Evolutionary conservation across 1,284 basidiomycete genomes (phyloP).

Genomic region (Heterobasidion irregulare): DNA sequence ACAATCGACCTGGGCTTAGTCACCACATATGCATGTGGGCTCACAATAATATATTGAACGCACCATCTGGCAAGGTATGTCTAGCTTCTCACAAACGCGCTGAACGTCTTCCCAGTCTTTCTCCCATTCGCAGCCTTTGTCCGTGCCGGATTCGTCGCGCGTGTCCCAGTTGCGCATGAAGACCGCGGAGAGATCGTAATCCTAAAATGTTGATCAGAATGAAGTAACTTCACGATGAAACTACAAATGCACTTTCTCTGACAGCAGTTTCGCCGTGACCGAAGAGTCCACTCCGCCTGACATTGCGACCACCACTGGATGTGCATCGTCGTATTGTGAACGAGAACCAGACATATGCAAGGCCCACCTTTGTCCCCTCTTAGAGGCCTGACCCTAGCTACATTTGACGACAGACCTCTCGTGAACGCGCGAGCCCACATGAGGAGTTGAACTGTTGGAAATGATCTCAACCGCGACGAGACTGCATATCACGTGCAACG

Average conservation of each 20-base stretch:
- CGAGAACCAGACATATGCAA: not conserved
- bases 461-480: not conserved
- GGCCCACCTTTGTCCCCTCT: slow-evolving; percentile 47
- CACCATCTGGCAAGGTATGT: slow-evolving; percentile 63
- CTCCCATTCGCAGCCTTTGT: slow-evolving; percentile 90
- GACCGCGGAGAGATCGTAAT: slow-evolving; percentile 77
- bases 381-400: slow-evolving; percentile 17
- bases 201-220: slow-evolving; percentile 29
- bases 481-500: not conserved
- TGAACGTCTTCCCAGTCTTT: slow-evolving; percentile 91
- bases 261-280: slow-evolving; percentile 70
- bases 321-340: not conserved
- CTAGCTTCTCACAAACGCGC: slow-evolving; percentile 63
- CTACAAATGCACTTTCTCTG: slow-evolving; percentile 42
- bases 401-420: not conserved
- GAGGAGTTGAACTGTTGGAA: not conserved
- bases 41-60: slow-evolving; percentile 8
- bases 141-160: slow-evolving; percentile 60
- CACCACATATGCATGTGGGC: not conserved
- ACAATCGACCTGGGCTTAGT: slow-evolving; percentile 58
- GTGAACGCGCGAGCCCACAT: not conserved
- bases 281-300: slow-evolving; percentile 96
- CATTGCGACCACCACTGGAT: slow-evolving; percentile 82
- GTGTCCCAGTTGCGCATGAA: slow-evolving; percentile 97
- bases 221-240: not conserved